phyloP scores from a whole-genome alignment of 768 basidiomycete species.

The Mycena kentingensis region DNA sequence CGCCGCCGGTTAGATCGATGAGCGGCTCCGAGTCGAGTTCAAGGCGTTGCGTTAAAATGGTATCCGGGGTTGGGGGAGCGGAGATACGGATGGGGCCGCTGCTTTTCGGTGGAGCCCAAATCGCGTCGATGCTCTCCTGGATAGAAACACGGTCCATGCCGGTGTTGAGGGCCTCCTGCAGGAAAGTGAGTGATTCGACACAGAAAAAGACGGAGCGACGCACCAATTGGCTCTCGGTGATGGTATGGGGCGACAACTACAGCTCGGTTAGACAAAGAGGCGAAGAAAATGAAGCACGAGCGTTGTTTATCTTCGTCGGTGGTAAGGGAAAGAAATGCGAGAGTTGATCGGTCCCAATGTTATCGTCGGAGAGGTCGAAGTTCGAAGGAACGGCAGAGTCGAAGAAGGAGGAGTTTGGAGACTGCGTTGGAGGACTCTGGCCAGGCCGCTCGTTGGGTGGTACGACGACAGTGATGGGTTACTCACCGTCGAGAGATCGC shows the following conservation, averaged over 20 bases:
- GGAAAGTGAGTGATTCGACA: neutral
- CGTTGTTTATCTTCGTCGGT: conserved; percentile 3
- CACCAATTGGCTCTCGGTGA: no score
- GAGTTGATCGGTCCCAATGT: conserved; percentile 12
- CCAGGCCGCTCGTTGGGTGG: neutral
- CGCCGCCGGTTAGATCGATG: conserved; percentile 17
- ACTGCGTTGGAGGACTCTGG: no score
- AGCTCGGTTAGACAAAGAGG: neutral
- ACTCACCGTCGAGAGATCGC: conserved; percentile 5
- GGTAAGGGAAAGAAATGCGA: conserved; percentile 22
- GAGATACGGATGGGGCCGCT: conserved; percentile 16
- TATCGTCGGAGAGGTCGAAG: conserved; percentile 29
- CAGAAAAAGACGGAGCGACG: neutral
- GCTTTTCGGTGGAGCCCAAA: conserved; percentile 18
- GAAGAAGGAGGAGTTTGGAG: conserved; percentile 28
- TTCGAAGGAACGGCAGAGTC: conserved; percentile 28
- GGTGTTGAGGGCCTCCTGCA: conserved; percentile 8
- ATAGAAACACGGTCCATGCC: conserved; percentile 5
- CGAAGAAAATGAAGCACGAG: neutral
- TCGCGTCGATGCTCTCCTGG: conserved; percentile 17
- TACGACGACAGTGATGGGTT: neutral
- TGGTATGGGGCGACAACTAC: no score
- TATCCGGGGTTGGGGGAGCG: conserved; percentile 8
- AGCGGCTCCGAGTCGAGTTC: conserved; percentile 1
- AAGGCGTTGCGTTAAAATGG: neutral